Percentiles rank a stretch among this genome's conserved stretches.
Conservation (phyloP, 805 yeast genomes). For the Lipomyces japonicus region DNA sequence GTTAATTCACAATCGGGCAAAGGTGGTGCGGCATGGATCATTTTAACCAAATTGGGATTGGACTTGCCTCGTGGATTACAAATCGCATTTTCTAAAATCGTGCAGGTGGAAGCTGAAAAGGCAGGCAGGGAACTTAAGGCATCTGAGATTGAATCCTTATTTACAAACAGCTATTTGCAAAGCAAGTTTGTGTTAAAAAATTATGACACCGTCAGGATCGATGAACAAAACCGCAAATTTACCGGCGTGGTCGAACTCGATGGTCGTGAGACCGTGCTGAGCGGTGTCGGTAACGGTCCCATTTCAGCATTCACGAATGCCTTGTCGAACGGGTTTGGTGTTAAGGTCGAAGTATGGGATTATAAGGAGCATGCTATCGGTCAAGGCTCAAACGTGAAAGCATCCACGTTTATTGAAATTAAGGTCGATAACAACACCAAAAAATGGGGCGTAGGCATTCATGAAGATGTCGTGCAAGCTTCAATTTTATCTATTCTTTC, state of each 20-base stretch:
- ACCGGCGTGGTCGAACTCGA: conserved; percentile 50
- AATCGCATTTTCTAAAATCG: conserved; percentile 67
- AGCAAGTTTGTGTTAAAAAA: conserved; percentile 42
- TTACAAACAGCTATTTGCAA: conserved; percentile 53
- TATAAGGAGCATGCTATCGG: conserved; percentile 82
- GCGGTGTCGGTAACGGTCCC: conserved; percentile 78
- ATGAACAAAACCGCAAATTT: conserved; percentile 45
- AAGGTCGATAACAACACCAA: conserved; percentile 42
- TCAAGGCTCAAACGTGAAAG: conserved; percentile 62
- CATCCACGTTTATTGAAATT: conserved; percentile 72
- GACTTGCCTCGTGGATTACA: conserved; percentile 81
- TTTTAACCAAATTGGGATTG: conserved; percentile 66
- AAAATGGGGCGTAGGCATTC: conserved; percentile 88
- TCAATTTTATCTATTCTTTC: conserved; percentile 54
- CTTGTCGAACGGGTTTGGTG: conserved; percentile 46
- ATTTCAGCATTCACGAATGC: conserved; percentile 72
- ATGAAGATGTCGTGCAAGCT: conserved; percentile 85
- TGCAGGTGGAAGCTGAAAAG: conserved; percentile 65
- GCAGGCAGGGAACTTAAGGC: conserved; percentile 68
- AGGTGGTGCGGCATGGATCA: conserved; percentile 89
- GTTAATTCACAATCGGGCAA: conserved; percentile 86
- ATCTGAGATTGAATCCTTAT: conserved; percentile 60
- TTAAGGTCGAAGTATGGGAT: conserved; percentile 57
- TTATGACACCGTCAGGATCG: conserved; percentile 46
- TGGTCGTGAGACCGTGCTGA: conserved; percentile 42